A percentile compares a stretch with the other conserved stretches of the same genome.
Conservation (phyloP, 306 rosid genomes). For the Trifolium repens region DNA sequence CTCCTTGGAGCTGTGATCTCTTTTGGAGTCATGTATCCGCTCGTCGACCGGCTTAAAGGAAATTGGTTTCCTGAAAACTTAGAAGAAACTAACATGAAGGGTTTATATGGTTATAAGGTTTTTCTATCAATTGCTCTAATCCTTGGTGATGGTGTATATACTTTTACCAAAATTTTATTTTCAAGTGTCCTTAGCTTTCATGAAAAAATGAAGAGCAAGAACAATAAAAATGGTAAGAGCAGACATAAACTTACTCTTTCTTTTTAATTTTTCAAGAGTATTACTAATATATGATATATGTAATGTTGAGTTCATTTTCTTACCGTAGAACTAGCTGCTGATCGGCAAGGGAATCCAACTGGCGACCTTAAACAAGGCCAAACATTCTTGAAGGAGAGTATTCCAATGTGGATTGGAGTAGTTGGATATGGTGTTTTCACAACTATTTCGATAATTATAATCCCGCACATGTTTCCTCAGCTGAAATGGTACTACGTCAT, state of each 20-base stretch:
- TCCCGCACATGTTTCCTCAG: constrained; percentile 55
- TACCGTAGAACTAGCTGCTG: constrained; percentile 43
- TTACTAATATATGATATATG: constrained; percentile 11
- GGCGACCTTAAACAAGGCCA: constrained; percentile 51
- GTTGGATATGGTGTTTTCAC: constrained; percentile 40
- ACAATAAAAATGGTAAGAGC: constrained; percentile 39
- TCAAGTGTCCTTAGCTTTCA: constrained; percentile 52
- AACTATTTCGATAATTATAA: constrained; percentile 52
- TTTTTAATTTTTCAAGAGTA: not conserved
- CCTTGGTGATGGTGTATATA: constrained; percentile 87
- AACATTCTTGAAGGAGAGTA: constrained; percentile 65
- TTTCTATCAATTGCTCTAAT: constrained; percentile 79
- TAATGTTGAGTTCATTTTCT: constrained; percentile 28
- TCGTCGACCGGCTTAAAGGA: constrained; percentile 65
- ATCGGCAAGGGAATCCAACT: constrained; percentile 38
- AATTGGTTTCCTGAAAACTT: constrained; percentile 74
- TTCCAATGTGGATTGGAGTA: constrained; percentile 66
- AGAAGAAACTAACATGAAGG: constrained; percentile 82
- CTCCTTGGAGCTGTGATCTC: constrained; percentile 89
- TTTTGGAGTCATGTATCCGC: constrained; percentile 86
- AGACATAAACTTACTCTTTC: not conserved
- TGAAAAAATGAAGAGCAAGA: constrained; percentile 51
- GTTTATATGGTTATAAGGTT: constrained; percentile 92
- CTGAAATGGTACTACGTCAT: constrained; percentile 51
- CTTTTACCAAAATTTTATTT: constrained; percentile 65